Base-by-base conservation (phyloP, 495 filamentous ascomycete genomes). In the Penicillium canariense region DNA sequence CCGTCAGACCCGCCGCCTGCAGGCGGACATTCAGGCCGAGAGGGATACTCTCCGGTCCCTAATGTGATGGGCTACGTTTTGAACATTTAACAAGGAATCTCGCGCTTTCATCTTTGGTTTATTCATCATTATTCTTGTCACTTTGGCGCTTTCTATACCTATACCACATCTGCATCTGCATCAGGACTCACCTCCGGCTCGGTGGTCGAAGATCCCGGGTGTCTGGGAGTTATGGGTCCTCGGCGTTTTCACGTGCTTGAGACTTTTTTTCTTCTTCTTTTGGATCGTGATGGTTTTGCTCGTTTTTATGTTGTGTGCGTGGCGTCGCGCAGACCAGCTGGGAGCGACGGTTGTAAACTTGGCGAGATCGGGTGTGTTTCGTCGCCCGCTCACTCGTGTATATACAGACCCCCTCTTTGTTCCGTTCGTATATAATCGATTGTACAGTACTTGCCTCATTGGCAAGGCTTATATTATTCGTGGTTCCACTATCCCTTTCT, bases 1-100 rank as follows among this genome's bases (percentile, higher is more conserved):
- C 60, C 84, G 85, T 47, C 83, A 88, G 73, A 96, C 93, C 55
- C 81, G 87, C 60, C 83, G 80, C 63, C 78, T 97, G 51, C 86
- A 95, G 56, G 70, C 74, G 22, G 79, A 83, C 46, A 82, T 89
- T 60, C 70, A 74, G 48, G 70, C 76, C 43, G 84, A 87, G 73
- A 75, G 82, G 48, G 75, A 82, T 56, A 76, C 78, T 52, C 77
- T 85, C 52, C 75, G 72, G 56, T 64, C 66, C 26, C 54, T 80
- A 30, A 68, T 72, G 46, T 48, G 25, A 46, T 18, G 23, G 61
- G 69, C 59, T 62, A 59, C 55, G 34, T 18, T 34, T 52, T 52
- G 50, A 11, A 11, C 22, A 42, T 42, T 22, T 42, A 5, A 23
- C 1, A 14, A 42, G 20, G 9, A 2, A 25, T 42, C 3, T 42